Base-by-base conservation (phyloP, 116 monocot genomes). In the Cymodocea nodosa region DNA sequence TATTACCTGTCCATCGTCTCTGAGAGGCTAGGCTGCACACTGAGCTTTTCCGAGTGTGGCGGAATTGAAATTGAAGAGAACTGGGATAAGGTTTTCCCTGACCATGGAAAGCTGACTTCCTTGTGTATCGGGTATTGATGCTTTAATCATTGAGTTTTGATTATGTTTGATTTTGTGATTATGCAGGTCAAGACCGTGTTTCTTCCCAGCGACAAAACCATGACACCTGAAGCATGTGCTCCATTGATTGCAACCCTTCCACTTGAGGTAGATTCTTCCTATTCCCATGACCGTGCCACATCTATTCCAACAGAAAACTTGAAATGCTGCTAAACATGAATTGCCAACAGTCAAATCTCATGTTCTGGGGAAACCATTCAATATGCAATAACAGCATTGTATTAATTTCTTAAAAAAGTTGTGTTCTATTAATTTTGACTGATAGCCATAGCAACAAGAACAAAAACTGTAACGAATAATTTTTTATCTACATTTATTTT, bases 21-120 rank as follows among this genome's bases (percentile, higher is more conserved):
- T 2, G 95, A 90, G 59, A 81, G 95, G 79, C 81, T 95, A 44
- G 95, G 95, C 15, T 85, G 74, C 78, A 87, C 78, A 19, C 74
- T 95, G 48, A 87, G 90, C 73, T 95, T 95, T 77, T 95, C 95
- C 0, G 95, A 95, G 36, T 95, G 95, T 52, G 95, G 95, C 30
- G 95, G 95, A 10, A 87, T 95, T 68, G 95, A 95, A 52, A 95
- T 95, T 52, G 95, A 95, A 52, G 95, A 95, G 67, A 95, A 95
- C 35, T 95, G 95, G 95, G 83, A 90, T 34, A 95, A 95, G 83
- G 87, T 86, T 51, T n/a, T 16, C 30, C 30, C 30, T 30, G 30
- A 30, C 30, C 30, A 30, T 30, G 30, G 2, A 1, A 30, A 30
- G 30, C 30, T 30, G 2, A 30, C 3, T 30, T 30, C 1, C 1